Base-by-base conservation (phyloP, 2,329 filamentous ascomycete species). In the Berkeleyomyces rouxiae region DNA sequence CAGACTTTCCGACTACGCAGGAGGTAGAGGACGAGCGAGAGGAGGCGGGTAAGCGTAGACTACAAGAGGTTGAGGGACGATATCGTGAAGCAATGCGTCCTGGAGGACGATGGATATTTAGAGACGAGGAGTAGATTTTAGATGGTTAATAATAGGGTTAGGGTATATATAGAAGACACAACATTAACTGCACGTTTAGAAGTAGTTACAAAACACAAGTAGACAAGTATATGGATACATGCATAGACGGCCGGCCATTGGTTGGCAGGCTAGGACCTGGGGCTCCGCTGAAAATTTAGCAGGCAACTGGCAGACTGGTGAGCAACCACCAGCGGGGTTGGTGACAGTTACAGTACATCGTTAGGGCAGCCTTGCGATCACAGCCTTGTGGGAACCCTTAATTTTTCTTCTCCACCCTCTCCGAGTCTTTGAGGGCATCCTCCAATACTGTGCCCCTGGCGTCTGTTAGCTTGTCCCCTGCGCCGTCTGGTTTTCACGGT, bases 1-100 rank as follows among this genome's bases (percentile, higher is more conserved):
- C 86, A 1, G 92, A 95, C 67, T 95, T 99, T 71, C 91, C 92
- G 1, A 83, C 77, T 36, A 96, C 93, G 1, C 93, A 97, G 71
- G 88, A 96, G 72, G 74, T 85, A 37, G 76, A 82, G 67, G 75
- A 78, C 61, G 83, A 92, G 68, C 81, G 81, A 63, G 78, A 79
- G 65, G 83, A 84, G 69, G 87, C 86, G 0, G 78, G 77, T n/a
- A 78, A 78, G 67, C 74, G 82, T 65, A 85, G 87, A 70, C 79
- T 78, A 67, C 76, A 82, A 59, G 79, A 82, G 63, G 78, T 96
- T 1, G 79, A 84, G 67, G 84, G 88, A 69, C 81, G 90, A 69
- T 87, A 89, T 73, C 78, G 84, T 59, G 90, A 97, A 70, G 91
- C 93, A 1, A 87, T 89, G 82, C 82, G 85, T 40, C 80, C 82